Evolutionary conservation across 805 yeast species (phyloP).

Genomic region (Lachancea thermotolerans): DNA sequence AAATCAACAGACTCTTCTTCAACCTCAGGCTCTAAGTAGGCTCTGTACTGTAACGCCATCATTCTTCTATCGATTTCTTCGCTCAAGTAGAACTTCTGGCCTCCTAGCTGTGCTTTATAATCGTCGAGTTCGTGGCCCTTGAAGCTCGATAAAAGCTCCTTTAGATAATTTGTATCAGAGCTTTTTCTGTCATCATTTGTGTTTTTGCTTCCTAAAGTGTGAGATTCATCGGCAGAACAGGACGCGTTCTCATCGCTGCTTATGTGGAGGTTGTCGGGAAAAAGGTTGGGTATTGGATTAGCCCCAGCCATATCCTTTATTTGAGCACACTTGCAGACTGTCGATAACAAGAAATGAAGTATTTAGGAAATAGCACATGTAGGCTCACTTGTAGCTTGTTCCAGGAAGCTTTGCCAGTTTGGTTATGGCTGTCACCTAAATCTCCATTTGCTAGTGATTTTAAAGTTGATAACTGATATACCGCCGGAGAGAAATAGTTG

Average conservation of each 20-base stretch:
- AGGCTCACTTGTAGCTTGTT: too few relatives aligned
- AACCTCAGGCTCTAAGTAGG: background rate
- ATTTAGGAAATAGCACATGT: too few relatives aligned
- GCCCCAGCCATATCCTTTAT: background rate
- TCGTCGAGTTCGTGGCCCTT: background rate
- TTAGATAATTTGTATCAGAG: background rate
- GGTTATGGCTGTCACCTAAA: too few relatives aligned
- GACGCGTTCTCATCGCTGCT: background rate
- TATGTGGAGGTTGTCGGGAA: background rate
- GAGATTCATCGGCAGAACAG: background rate
- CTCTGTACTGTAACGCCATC: conserved; percentile 1
- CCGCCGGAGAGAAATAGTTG: too few relatives aligned
- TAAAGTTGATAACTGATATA: too few relatives aligned
- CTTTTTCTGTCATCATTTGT: background rate
- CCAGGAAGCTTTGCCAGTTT: too few relatives aligned
- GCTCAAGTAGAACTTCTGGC: conserved; percentile 20
- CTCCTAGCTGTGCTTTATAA: conserved; percentile 15
- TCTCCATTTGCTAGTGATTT: too few relatives aligned
- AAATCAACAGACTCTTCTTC: conserved; percentile 25
- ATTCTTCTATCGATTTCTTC: conserved; percentile 14
- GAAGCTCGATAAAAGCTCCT: conserved; percentile 1
- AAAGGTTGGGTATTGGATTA: background rate
- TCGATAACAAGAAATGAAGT: too few relatives aligned
- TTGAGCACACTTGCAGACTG: too few relatives aligned
- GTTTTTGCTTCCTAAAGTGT: background rate